Base-by-base conservation (phyloP, 2,329 filamentous ascomycete genomes). In the Diaporthe caulivora region DNA sequence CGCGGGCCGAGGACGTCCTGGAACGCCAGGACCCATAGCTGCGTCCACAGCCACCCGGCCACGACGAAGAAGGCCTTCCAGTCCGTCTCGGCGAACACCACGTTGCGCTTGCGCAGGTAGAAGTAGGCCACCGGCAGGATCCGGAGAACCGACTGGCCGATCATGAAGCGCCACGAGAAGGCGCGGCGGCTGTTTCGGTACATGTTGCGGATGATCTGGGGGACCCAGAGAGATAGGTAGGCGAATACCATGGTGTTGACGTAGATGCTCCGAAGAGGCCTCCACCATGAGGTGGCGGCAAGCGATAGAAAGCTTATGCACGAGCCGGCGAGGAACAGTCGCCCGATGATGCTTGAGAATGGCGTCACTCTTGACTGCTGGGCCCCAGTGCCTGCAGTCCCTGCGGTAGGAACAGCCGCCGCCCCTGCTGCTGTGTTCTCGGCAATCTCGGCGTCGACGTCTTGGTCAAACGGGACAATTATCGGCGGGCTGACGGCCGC, bases 151-250 rank as follows among this genome's bases (percentile, higher is more conserved):
- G 94, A 97, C 81, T 98, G 94, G 3, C 95, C 95, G 29, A 95
- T 80, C 72, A 98, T 93, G 80, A 97, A 99, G 74, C 93, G 93
- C 95, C 95, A 98, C 4, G 92, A 89, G n/a, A 98, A 87, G 0
- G 96, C 95, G 78, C 94, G 94, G 53, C 95, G 94, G 82, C 95
- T 98, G 83, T 98, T 98, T 70, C 96, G 94, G 83, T 94, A 91
- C 70, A 93, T 87, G 81, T 99, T 99, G 75, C 97, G 94, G 80
- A 93, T 90, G 77, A 98, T 97, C 81, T 99, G 97, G 0, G 97
- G 96, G 0, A 92, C 81, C 96, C 96, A 98, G 80, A 98, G 92
- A 26, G 95, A 98, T 57, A 98, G 89, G 80, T 98, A 98, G 70
- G 89, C 77, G 78, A 96, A 91, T 2, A 90, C 88, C 29, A 97